Base-by-base conservation (phyloP, 2,329 filamentous ascomycete species). In the Pseudonectria buxi region DNA sequence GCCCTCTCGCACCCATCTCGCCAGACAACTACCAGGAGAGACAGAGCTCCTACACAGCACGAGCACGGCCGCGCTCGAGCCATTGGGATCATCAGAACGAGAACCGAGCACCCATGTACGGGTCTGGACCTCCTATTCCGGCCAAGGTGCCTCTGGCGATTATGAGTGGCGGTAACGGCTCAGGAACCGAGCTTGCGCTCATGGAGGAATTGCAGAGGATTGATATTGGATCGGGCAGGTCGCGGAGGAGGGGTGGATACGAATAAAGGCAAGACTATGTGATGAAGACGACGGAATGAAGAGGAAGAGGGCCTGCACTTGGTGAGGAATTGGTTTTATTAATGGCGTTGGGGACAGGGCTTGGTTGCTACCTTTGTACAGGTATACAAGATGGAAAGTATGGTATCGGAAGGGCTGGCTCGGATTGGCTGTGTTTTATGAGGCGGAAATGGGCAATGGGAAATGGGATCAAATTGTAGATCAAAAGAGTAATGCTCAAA, bases 181-280 rank as follows among this genome's bases (percentile, higher is more conserved):
- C 56, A 12, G 58, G 61, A 16, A 70, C 71, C 37, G 67, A 75
- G 43, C 68, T 70, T 58, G 76, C 81, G 14, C 61, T 89, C 34
- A 73, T 83, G 59, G 69, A 86, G 44, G 84, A 89, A 61, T 74
- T 89, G 69, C 78, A 72, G 49, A 67, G 68, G 31, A 82, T 83
- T 42, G 77, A 83, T 49, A 72, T 83, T 45, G 78, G 78, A n/a
- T 65, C 65, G 15, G 78, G 76, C 4, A 64, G 77, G 39, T 71
- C 73, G 16, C 64, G 74, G 49, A 63, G 74, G 29, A 68, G 72
- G 34, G 63, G 64, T 24, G 64, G 63, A 15, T 67, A 65, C 41
- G 67, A 38, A 60, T 32, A 28, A 26, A 41, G 43, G 30, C 32
- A 44, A 40, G 42, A 39, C 27, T 42, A 51, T 29, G 37, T 42